Percentiles rank a stretch among this genome's conserved stretches.
Conservation (phyloP, 352 stramenopile genomes). For the Pythium insidiosum region DNA sequence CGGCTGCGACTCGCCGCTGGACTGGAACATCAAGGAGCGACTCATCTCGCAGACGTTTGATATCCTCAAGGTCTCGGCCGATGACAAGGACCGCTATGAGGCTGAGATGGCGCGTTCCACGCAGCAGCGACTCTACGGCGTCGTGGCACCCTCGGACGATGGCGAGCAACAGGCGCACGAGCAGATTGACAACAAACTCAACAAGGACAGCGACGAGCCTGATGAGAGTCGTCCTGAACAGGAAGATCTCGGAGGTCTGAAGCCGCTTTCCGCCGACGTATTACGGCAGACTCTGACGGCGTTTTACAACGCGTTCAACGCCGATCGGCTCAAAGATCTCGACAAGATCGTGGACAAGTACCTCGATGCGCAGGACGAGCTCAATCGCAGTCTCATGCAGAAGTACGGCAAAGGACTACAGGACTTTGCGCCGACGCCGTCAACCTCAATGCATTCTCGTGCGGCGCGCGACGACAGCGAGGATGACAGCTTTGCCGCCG, state of each 20-base stretch:
- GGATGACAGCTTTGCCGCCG: background rate
- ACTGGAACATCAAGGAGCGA: conserved; percentile 93
- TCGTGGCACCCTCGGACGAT: background rate
- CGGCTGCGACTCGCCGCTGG: conserved; percentile 91
- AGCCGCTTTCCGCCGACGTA: conserved; percentile 21
- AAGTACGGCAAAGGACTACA: conserved; percentile 59
- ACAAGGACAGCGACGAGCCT: conserved; percentile 11
- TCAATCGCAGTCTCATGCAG: conserved; percentile 49
- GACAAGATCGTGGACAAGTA: conserved; percentile 76
- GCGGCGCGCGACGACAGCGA: background rate
- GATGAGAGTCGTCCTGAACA: conserved; percentile 1
- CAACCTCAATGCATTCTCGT: too few relatives aligned
- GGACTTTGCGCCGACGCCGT: conserved; percentile 32
- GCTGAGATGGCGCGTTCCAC: conserved; percentile 45
- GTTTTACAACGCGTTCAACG: conserved; percentile 59
- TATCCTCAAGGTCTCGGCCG: conserved; percentile 69
- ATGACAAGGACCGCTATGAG: conserved; percentile 80
- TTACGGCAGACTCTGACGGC: conserved; percentile 29
- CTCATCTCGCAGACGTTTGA: conserved; percentile 91
- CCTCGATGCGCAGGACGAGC: conserved; percentile 39
- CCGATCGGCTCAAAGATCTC: conserved; percentile 45
- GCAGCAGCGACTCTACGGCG: conserved; percentile 59
- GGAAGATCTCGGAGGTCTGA: background rate
- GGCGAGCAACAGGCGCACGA: too few relatives aligned
- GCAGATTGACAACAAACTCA: too few relatives aligned